phyloP scores from a whole-genome alignment of 2,329 filamentous ascomycete species.

The Leptographium galeiforme region DNA sequence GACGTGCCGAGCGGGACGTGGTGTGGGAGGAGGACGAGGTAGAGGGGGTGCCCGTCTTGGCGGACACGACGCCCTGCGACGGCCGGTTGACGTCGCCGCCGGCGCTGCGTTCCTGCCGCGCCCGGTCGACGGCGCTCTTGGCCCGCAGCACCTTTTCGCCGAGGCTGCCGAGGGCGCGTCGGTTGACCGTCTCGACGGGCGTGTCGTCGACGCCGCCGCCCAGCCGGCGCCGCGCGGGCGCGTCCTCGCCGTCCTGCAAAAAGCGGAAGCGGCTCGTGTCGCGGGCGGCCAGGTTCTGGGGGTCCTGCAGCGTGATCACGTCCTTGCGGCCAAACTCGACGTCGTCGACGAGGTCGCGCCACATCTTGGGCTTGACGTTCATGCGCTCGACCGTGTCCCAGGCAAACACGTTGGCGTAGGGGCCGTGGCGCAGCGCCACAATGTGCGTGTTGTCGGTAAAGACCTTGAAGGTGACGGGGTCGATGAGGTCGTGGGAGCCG shows the following conservation, averaged over 20 bases:
- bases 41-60: too few relatives aligned
- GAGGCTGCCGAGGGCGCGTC: slow-evolving; percentile 62
- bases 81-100: slow-evolving; percentile 25
- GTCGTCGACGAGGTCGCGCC: slow-evolving; percentile 81
- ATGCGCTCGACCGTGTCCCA: slow-evolving; percentile 91
- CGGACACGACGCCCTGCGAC: too few relatives aligned
- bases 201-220: slow-evolving; percentile 50
- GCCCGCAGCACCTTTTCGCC: slow-evolving; percentile 77
- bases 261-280: slow-evolving; percentile 85
- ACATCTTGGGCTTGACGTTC: slow-evolving; percentile 95
- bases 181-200: slow-evolving; percentile 59
- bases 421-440: slow-evolving; percentile 66
- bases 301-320: slow-evolving; percentile 92
- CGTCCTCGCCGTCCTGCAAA: slow-evolving; percentile 65
- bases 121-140: slow-evolving; percentile 86
- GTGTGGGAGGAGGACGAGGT: too few relatives aligned
- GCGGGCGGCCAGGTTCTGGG: slow-evolving; percentile 71
- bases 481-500: slow-evolving; percentile 67
- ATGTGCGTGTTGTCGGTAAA: slow-evolving; percentile 98
- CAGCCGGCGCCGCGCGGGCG: slow-evolving; percentile 51
- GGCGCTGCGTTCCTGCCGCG: slow-evolving; percentile 30
- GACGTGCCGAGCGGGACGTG: slow-evolving; percentile 7
- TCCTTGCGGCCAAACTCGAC: slow-evolving; percentile 77
- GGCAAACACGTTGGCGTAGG: slow-evolving; percentile 87
- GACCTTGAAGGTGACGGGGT: slow-evolving; percentile 94